phyloP scores from a whole-genome alignment of 1,284 basidiomycete species.

The Psilocybe mexicana region DNA sequence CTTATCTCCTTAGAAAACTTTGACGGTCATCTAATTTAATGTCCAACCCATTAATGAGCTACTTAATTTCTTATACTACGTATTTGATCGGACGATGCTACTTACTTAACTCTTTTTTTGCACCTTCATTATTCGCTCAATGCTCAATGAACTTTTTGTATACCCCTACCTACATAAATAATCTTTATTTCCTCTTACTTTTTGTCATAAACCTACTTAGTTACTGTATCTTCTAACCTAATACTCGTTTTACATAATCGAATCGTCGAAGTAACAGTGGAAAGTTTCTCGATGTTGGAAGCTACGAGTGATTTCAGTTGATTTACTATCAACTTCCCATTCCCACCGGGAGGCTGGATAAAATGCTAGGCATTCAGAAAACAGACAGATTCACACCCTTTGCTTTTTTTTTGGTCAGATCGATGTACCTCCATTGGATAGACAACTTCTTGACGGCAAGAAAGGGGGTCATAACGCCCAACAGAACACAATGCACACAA shows the following conservation, averaged over 20 bases:
- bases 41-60: conserved; percentile 35
- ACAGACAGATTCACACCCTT: no score
- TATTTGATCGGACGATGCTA: conserved; percentile 30
- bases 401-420: not conserved
- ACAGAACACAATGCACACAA: not conserved
- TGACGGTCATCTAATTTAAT: conserved; percentile 34
- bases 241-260: conserved; percentile 1
- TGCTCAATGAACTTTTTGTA: conserved; percentile 6
- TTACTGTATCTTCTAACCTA: conserved; percentile 10
- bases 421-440: not conserved
- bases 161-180: conserved; percentile 16
- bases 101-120: conserved; percentile 16
- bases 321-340: no score
- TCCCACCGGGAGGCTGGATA: no score
- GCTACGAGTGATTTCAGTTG: not conserved
- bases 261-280: not conserved
- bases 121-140: conserved; percentile 14
- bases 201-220: conserved; percentile 12
- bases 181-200: conserved; percentile 18
- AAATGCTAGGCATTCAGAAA: no score
- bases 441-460: not conserved
- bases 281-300: not conserved
- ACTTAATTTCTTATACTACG: conserved; percentile 33
- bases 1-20: conserved; percentile 35
- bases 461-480: not conserved